phyloP scores from a whole-genome alignment of 176 grass and related monocot species.

The barley (Hordeum vulgare) region MorexV3_pseudomolecules_assembly NC_058521.1:386329820-386330319 shows the following conservation, averaged over 20 bases:
- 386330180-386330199: not conserved
- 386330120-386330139: not conserved
- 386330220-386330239: too few relatives aligned
- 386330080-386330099: not conserved
- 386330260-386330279: too few relatives aligned
- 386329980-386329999: not conserved
- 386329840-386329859: not conserved
- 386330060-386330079: not conserved
- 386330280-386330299: too few relatives aligned
- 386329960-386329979: conserved; percentile 18
- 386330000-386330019: not conserved
- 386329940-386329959: not conserved
- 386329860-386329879: conserved; percentile 4
- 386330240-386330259: too few relatives aligned
- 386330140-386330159: conserved; percentile 33
- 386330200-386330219: too few relatives aligned
- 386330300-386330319: too few relatives aligned
- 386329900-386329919: not conserved
- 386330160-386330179: not conserved
- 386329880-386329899: not conserved
- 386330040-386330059: not conserved
- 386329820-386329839: conserved; percentile 7
- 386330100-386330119: not conserved
- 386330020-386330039: conserved; percentile 26
- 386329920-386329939: not conserved